Evolutionary conservation across 345 rosid genomes (phyloP).

Genomic region (Noccaea bulbosa): DNA sequence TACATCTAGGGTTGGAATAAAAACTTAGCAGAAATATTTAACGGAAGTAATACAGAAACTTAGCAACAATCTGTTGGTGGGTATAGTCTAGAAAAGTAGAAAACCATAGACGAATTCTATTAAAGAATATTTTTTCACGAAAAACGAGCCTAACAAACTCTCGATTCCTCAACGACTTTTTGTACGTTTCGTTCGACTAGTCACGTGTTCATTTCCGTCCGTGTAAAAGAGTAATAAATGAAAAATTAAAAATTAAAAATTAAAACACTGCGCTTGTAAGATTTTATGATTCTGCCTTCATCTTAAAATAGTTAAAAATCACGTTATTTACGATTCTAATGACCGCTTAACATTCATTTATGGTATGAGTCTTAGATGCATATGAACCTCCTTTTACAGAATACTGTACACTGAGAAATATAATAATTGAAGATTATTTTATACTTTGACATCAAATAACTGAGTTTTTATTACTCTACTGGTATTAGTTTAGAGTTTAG

Average conservation of each 20-base stretch:
- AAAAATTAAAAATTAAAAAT: too few relatives aligned
- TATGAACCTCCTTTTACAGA: not conserved
- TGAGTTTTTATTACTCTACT: not conserved
- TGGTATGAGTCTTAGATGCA: not conserved
- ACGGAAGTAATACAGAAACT: too few relatives aligned
- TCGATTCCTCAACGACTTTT: not conserved
- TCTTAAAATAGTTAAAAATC: not conserved
- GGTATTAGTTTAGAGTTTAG: not conserved
- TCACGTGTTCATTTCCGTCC: conserved; percentile 13
- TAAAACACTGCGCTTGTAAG: not conserved
- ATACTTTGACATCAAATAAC: not conserved
- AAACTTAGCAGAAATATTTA: too few relatives aligned
- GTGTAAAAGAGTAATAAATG: not conserved
- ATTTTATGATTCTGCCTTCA: not conserved
- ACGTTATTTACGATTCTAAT: not conserved
- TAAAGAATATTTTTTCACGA: conserved; percentile 5
- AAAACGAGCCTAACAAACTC: not conserved
- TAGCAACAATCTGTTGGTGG: too few relatives aligned
- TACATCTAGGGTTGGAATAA: too few relatives aligned
- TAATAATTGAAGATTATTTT: too few relatives aligned
- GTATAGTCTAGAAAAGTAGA: too few relatives aligned
- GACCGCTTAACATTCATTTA: not conserved
- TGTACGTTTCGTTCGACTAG: conserved; percentile 1
- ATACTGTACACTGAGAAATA: too few relatives aligned
- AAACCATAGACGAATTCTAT: not conserved